Percentiles rank a stretch among this genome's conserved stretches.
These are phyloP conservation scores for Cerrena zonata DNA, from an alignment of 1,284 basidiomycete genomes.

Conservation along the genomic window DNA sequence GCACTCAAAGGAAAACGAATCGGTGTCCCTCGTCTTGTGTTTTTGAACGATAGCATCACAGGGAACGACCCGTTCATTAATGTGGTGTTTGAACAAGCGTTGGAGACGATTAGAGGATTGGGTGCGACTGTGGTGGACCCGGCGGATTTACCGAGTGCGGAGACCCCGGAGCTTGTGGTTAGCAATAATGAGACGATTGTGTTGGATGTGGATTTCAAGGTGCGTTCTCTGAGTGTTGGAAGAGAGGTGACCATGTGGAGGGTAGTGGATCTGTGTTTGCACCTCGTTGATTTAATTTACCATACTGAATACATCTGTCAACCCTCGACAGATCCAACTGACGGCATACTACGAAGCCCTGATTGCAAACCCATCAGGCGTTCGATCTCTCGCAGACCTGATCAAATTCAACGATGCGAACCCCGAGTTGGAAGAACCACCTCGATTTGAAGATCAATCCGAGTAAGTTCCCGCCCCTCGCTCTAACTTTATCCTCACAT, in stretches of 20 bases:
- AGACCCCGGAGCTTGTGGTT: slow-evolving; percentile 43
- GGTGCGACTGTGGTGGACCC: slow-evolving; percentile 61
- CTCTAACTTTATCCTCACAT: slow-evolving; percentile 1
- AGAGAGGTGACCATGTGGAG: no score
- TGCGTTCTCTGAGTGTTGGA: slow-evolving; percentile 9
- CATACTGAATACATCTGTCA: no score
- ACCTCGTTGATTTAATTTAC: no score
- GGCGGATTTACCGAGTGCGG: slow-evolving; percentile 52
- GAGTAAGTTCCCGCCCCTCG: slow-evolving; percentile 29
- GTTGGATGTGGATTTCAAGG: slow-evolving; percentile 54
- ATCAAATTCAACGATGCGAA: slow-evolving; percentile 52
- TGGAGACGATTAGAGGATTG: slow-evolving; percentile 41
- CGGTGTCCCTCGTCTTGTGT: slow-evolving; percentile 39
- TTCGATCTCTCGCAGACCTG: slow-evolving; percentile 47
- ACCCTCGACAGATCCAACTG: slow-evolving; percentile 45
- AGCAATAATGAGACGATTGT: slow-evolving; percentile 53
- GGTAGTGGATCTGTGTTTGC: no score
- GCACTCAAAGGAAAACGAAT: slow-evolving; percentile 53
- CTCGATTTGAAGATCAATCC: slow-evolving; percentile 43
- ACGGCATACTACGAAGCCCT: slow-evolving; percentile 42
- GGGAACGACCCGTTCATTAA: slow-evolving; percentile 40
- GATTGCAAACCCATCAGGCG: slow-evolving; percentile 46
- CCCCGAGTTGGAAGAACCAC: slow-evolving; percentile 43
- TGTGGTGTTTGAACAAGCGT: slow-evolving; percentile 44
- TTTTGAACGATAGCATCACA: slow-evolving; percentile 35